Percentiles rank a stretch among this genome's conserved stretches.
Conservation (phyloP, 2,329 filamentous ascomycete genomes). For the Metarhizium album region DNA sequence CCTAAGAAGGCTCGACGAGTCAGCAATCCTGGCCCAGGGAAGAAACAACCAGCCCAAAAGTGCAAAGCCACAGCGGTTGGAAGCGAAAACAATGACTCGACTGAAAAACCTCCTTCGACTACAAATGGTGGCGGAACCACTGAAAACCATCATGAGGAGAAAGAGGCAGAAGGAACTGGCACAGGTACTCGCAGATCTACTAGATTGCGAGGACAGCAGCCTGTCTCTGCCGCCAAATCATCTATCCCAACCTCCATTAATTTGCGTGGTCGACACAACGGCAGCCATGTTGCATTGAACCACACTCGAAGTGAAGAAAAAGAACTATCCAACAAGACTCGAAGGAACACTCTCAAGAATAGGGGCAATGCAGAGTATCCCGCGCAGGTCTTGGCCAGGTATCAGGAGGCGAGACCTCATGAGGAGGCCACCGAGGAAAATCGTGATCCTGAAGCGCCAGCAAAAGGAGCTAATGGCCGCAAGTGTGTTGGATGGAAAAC, state of each 20-base stretch:
- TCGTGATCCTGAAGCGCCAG: neutral
- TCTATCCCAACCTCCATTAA: slow-evolving; percentile 25
- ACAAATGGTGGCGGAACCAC: neutral
- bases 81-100: neutral
- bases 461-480: slow-evolving; percentile 10
- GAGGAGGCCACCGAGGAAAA: slow-evolving; percentile 8
- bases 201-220: slow-evolving; percentile 18
- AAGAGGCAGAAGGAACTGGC: slow-evolving; percentile 8
- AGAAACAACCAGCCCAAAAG: neutral
- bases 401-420: slow-evolving; percentile 13
- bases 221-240: slow-evolving; percentile 15
- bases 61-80: neutral
- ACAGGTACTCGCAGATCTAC: slow-evolving; percentile 20
- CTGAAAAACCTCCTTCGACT: neutral
- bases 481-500: slow-evolving; percentile 25
- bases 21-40: slow-evolving; percentile 6
- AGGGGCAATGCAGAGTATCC: slow-evolving; percentile 25
- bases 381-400: slow-evolving; percentile 22
- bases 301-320: slow-evolving; percentile 19
- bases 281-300: slow-evolving; percentile 13
- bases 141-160: slow-evolving; percentile 8
- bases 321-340: slow-evolving; percentile 22
- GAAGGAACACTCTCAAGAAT: slow-evolving; percentile 24
- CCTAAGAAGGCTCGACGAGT: slow-evolving; percentile 16
- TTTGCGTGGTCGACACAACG: slow-evolving; percentile 15